Percentiles rank a stretch among this genome's conserved stretches.
Conservation (phyloP, 345 rosid genomes). For the Microcos paniculata region DNA sequence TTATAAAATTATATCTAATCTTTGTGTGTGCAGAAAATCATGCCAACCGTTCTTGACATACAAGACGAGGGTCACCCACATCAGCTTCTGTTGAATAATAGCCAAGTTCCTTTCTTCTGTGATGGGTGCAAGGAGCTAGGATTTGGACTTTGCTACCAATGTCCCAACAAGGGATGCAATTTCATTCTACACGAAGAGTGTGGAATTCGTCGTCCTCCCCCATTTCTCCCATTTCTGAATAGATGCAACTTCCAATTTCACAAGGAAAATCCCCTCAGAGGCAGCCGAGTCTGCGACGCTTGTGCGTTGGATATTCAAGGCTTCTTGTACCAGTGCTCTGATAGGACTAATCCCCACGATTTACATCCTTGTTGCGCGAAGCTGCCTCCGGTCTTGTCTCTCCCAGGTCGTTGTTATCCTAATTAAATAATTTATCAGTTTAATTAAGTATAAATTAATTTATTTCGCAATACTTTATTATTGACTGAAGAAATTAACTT, state of each 20-base stretch:
- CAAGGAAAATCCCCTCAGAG: not conserved
- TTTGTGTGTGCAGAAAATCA: not conserved
- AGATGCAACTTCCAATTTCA: not conserved
- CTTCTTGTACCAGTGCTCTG: not conserved
- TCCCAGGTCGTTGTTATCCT: not conserved
- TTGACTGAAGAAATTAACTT: too few species aligned
- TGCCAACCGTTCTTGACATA: not conserved
- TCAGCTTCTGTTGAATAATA: not conserved
- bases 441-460: too few species aligned
- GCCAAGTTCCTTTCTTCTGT: not conserved
- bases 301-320: not conserved
- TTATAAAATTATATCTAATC: not conserved
- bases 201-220: not conserved
- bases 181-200: not conserved
- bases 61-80: not conserved
- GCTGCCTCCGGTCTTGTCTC: not conserved
- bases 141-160: not conserved
- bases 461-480: too few species aligned
- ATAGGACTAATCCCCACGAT: not conserved
- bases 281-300: not conserved
- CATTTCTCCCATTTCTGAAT: not conserved
- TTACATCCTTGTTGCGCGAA: conserved; percentile 13
- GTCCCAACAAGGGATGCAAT: not conserved
- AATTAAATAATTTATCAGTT: too few species aligned
- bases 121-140: conserved; percentile 10